Evolutionary conservation across 441 rosid genomes (phyloP), one percentile per base, ranked within the genome.

Genomic region (Mallotus repandus): DNA sequence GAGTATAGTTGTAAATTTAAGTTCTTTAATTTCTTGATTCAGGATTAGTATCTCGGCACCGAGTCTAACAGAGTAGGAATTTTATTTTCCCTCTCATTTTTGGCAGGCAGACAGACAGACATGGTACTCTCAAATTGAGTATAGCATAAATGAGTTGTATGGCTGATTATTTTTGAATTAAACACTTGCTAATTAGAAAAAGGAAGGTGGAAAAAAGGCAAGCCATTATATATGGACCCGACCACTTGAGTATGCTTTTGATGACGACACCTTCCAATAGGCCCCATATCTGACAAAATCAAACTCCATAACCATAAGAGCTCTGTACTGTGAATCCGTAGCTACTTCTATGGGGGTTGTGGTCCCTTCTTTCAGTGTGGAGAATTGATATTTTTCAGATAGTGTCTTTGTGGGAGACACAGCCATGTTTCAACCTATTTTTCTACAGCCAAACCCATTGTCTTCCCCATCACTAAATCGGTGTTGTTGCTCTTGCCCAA

Each of bases 401-500:
- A 32, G 67, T 61, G 68, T 11, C 43, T 4, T 49, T 21, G 69
- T 72, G 75, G 62, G 9, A 13, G 8, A 13, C 63, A 59, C 12
- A 3, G 38, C 63, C 41, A 25, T 22, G 25, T 21, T 59, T 25
- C 3, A 59, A 59, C 38, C 38, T 32, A 59, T 25, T 25, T 25
- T 38, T 41, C 12, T 11, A 1, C 9, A 56, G 10, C 11, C 22
- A 12, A 19, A 5, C 10, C 25, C 11, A 56, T 56, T 56, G 57
- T 54, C 58, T 19, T 54, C 58, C 58, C 32, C 32, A 25, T 29
- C 3, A 2, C 32, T 29, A 29, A 29, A 29, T 1, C 29, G 2
- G 29, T 25, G 29, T 25, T 25, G 29, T 25, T 25, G 29, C 29
- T 25, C 19, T 16, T 43, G 46, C 9, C 46, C 46, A 43, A 25